phyloP scores from a whole-genome alignment of 108 stramenopile species.

The Skeletonema marinoi region DNA sequence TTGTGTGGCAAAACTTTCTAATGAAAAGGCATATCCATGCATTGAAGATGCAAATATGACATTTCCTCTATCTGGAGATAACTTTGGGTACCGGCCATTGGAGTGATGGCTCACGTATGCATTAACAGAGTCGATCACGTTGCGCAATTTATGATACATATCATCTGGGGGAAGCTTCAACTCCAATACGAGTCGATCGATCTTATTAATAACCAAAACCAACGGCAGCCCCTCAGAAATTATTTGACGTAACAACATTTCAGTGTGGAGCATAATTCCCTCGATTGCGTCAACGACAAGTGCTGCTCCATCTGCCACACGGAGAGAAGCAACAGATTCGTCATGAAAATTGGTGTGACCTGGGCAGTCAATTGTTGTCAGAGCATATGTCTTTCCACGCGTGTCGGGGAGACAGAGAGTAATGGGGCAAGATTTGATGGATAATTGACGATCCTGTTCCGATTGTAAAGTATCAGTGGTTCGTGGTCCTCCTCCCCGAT shows the following conservation, averaged over 20 bases:
- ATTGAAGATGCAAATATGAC: constrained; percentile 90
- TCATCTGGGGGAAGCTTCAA: constrained; percentile 95
- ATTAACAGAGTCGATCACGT: constrained; percentile 91
- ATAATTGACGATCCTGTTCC: constrained; percentile 94
- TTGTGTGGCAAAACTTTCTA: constrained; percentile 87
- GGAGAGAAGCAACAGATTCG: constrained; percentile 89
- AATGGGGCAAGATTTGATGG: constrained; percentile 90
- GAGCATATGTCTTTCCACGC: constrained; percentile 84
- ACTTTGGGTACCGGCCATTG: constrained; percentile 70
- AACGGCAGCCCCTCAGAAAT: constrained; percentile 84
- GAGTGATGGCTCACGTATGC: constrained; percentile 62
- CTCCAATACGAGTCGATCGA: constrained; percentile 97
- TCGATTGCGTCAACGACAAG: constrained; percentile 96
- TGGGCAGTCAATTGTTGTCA: constrained; percentile 94
- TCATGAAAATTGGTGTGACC: constrained; percentile 96
- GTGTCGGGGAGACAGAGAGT: constrained; percentile 85
- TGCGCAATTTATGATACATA: constrained; percentile 93
- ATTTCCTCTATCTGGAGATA: constrained; percentile 84
- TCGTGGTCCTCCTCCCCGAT: constrained; percentile 54
- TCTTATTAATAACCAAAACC: constrained; percentile 87
- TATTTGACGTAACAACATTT: constrained; percentile 82
- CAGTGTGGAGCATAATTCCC: constrained; percentile 95
- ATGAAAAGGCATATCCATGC: constrained; percentile 92
- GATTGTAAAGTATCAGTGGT: constrained; percentile 88
- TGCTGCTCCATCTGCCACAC: constrained; percentile 87